Base-by-base conservation (phyloP, 345 rosid species). In the Euphorbia tirucalli region DNA sequence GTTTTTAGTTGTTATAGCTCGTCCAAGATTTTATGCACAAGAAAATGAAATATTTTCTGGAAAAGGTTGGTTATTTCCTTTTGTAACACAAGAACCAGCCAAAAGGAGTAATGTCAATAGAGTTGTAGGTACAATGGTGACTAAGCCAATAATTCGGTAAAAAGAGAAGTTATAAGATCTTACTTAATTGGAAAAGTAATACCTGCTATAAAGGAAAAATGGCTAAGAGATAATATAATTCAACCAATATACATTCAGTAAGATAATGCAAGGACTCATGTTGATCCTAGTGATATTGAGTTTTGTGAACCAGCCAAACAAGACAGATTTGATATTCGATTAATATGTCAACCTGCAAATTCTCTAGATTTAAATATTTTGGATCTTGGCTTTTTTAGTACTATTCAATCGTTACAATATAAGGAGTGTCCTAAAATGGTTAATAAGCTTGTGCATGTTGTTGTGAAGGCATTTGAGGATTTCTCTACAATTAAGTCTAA, bases 351-450 rank as follows among this genome's bases (percentile, higher is more conserved):
- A 16, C 56, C 56, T 15, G 2, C 56, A 52, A 52, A 52, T 52
- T n/a, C 56, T 52, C 56, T n/a, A 2, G 56, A 52, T 52, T 52
- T 52, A n/a, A 52, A 52, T 52, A n/a, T 52, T 52, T 52, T n/a
- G n/a, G 56, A 52, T 6, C 56, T 52, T 15, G 56, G n/a, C 3
- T 15, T 19, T 52, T 52, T 52, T 52, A 52, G 6, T 52, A n/a
- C 56, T 16, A 52, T 52, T 16, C 56, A 52, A 19, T 52, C 56
- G 3, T 19, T 52, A 52, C 2, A 52, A 16, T 6, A 52, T 19
- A 52, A 52, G 56, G 21, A 7, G 21, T 1, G 3, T 2, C n/a
- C 6, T n/a, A 52, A 52, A 52, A 52, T 2, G 4, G n/a, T 52
- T 15, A 19, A 52, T 5, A n/a, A 52, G 22, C 56, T 52, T 19